Evolutionary conservation across 345 rosid genomes (phyloP).

Genomic region (Eucalyptus regnans): DNA sequence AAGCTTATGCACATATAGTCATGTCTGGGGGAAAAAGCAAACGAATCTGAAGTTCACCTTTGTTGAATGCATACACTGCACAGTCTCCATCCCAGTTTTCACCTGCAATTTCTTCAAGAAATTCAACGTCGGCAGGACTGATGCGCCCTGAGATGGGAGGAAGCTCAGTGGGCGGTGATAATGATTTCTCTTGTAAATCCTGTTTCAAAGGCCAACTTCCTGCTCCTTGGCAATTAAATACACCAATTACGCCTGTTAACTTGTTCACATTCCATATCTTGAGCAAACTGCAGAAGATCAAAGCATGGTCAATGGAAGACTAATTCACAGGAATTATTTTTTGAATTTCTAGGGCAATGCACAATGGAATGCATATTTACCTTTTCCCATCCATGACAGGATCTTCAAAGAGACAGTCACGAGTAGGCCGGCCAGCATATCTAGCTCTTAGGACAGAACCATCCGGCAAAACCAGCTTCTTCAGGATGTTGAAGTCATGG

Average conservation of each 20-base stretch:
- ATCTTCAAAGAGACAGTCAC: constrained; percentile 51
- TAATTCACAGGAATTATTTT: background rate
- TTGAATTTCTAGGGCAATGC: background rate
- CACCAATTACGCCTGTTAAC: constrained; percentile 41
- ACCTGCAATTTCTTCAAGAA: constrained; percentile 28
- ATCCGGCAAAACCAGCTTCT: constrained; percentile 46
- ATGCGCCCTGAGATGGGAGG: constrained; percentile 15
- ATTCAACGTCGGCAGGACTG: constrained; percentile 34
- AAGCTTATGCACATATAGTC: background rate
- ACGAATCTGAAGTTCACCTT: constrained; percentile 13
- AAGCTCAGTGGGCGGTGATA: background rate
- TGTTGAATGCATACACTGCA: constrained; percentile 34
- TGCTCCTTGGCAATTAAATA: constrained; percentile 65
- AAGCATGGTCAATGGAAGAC: background rate
- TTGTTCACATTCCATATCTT: constrained; percentile 70
- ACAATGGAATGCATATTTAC: constrained; percentile 2
- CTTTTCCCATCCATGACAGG: constrained; percentile 60
- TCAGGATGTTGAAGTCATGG: constrained; percentile 38
- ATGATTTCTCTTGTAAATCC: background rate
- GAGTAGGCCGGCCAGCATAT: constrained; percentile 55
- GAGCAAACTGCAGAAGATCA: constrained; percentile 29
- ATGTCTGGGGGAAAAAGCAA: background rate
- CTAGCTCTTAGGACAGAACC: constrained; percentile 58
- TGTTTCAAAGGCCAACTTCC: constrained; percentile 49
- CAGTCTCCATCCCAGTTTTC: constrained; percentile 43